Conservation (phyloP, 768 basidiomycete species). For the Naematelia aurantialba region DNA sequence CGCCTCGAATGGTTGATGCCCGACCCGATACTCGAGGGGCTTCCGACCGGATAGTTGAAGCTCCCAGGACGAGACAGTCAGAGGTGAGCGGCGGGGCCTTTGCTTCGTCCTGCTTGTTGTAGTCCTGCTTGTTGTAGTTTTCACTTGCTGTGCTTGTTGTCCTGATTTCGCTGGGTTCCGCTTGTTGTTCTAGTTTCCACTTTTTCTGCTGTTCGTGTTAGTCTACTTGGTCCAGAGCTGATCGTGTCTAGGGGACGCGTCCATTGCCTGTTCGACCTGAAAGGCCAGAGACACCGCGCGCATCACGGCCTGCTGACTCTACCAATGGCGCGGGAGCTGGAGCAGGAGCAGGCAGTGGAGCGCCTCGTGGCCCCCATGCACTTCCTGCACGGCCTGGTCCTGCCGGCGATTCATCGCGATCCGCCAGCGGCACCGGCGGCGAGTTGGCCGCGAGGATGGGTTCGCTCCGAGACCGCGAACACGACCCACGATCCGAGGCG, state of each 20-base stretch:
- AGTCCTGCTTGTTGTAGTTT: not conserved
- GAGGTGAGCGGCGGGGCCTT: too few relatives aligned
- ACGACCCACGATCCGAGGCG: not conserved
- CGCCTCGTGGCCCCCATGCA: constrained; percentile 15
- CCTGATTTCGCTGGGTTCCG: too few relatives aligned
- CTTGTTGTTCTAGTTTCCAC: too few relatives aligned
- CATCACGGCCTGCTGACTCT: not conserved
- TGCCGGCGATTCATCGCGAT: constrained; percentile 1
- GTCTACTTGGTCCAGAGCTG: too few relatives aligned
- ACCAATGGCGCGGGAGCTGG: not conserved
- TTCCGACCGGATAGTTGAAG: constrained; percentile 32
- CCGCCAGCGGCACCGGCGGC: not conserved
- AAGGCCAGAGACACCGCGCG: not conserved
- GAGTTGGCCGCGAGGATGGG: constrained; percentile 20
- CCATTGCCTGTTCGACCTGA: constrained; percentile 4
- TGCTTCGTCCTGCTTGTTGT: too few relatives aligned
- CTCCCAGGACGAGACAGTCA: constrained; percentile 20
- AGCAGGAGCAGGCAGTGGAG: too few relatives aligned
- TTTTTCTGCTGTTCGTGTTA: too few relatives aligned
- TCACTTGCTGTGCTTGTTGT: too few relatives aligned
- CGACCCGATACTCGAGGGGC: not conserved
- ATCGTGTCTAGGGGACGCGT: not conserved
- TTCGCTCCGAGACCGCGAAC: constrained; percentile 6
- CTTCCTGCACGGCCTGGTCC: constrained; percentile 17
- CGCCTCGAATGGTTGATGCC: constrained; percentile 2